A percentile compares a stretch with the other conserved stretches of the same genome.
Conservation (phyloP, 352 stramenopile genomes). For the Pythium plurisporium region DNA sequence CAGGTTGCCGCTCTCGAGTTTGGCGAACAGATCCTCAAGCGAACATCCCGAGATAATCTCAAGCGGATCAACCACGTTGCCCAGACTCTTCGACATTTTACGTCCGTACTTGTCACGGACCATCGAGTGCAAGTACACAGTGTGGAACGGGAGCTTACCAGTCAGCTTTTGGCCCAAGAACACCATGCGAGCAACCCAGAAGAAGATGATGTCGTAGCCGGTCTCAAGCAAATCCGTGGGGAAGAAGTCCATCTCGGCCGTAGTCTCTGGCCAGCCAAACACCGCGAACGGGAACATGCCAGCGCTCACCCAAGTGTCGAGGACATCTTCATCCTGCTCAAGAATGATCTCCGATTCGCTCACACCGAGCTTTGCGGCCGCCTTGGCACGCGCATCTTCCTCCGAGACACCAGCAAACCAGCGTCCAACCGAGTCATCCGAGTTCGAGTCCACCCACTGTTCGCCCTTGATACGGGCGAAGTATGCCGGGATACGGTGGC, state of each 20-base stretch:
- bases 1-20: conserved; percentile 97
- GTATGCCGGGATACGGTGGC: conserved; percentile 98
- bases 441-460: conserved; percentile 67
- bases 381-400: conserved; percentile 89
- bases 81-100: conserved; percentile 99
- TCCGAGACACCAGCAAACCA: conserved; percentile 80
- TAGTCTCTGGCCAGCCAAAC: conserved; percentile 76
- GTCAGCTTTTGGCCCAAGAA: conserved; percentile 96
- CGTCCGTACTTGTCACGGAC: conserved; percentile 97
- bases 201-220: conserved; percentile 99
- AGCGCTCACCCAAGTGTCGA: conserved; percentile 99
- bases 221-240: conserved; percentile 97
- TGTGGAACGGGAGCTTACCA: conserved; percentile 95
- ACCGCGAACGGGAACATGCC: conserved; percentile 94
- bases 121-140: conserved; percentile 97
- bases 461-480: conserved; percentile 90
- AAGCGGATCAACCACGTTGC: conserved; percentile 98
- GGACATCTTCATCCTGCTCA: conserved; percentile 98
- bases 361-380: conserved; percentile 59
- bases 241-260: conserved; percentile 90
- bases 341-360: conserved; percentile 70
- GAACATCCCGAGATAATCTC: conserved; percentile 97
- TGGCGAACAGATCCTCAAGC: conserved; percentile 92
- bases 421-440: conserved; percentile 44
- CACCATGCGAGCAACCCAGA: conserved; percentile 99